Base-by-base conservation (phyloP, 1,139 yeast species). In the Yamadazyma songkhlaensis region DNA sequence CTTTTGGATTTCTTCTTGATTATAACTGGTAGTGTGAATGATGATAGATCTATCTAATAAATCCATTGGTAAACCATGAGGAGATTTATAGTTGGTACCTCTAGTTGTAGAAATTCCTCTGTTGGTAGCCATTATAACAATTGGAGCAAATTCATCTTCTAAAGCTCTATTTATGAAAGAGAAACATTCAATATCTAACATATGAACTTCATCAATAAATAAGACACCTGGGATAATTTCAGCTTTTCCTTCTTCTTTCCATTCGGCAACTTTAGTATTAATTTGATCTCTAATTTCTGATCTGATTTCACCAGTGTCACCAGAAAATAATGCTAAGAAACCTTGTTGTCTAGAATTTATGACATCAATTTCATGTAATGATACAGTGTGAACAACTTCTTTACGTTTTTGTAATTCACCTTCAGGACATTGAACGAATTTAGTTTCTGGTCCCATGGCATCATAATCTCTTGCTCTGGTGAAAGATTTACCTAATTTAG, bases 191-290 rank as follows among this genome's bases (percentile, higher is more conserved):
- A 94, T 87, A 61, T 94, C 99, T 49, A 94, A 79, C 97, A 94
- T 94, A 65, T 94, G 98, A 38, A 90, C 97, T 66, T 94, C 99
- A 64, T 94, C 99, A 53, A 94, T 88, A 63, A 94, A 94, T 53
- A 94, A 72, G 9, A 94, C 98, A 49, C 99, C 99, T n/a, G 98
- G 97, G 36, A 89, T 85, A 48, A 94, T 90, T 54, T 90, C 97
- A 9, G 98, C 98, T 62, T 92, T 94, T 42, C 98, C 98, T 72
- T 94, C 98, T 70, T 94, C 99, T 57, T 86, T 88, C 98, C 98
- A 94, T 65, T 94, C 98, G 23, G 95, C 95, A 38, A 94, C 97
- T 65, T 92, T 92, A 37, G 90, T 79, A 65, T 94, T 92, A 60
- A 94, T 92, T 67, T 94, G 98, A 59, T 90, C 97, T 57, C 99